A percentile compares a stretch with the other conserved stretches of the same genome.
These are phyloP conservation scores for Termitomyces sp. DNA, from an alignment of 768 basidiomycete species.

Conservation along the genomic window DNA sequence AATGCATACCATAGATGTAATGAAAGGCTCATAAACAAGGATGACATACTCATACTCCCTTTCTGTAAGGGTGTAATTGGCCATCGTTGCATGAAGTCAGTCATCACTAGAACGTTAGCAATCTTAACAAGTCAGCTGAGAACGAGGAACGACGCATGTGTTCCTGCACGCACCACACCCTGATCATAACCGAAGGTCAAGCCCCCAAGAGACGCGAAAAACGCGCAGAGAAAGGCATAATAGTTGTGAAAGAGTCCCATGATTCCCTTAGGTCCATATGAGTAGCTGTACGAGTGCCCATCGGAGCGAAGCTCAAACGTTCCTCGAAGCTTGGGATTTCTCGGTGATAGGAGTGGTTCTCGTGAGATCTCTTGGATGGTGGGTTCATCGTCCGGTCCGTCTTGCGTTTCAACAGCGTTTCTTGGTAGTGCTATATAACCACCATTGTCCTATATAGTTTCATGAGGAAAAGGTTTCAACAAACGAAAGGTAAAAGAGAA, in stretches of 20 bases:
- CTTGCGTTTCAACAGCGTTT: conserved; percentile 2
- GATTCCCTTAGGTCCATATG: conserved; percentile 69
- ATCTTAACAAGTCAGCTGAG: conserved; percentile 32
- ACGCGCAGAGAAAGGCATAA: conserved; percentile 60
- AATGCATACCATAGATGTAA: not conserved
- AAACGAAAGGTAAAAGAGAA: not conserved
- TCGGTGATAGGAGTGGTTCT: conserved; percentile 6
- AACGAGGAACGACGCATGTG: not conserved
- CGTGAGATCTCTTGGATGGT: not conserved
- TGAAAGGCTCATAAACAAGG: not conserved
- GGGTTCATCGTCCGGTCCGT: conserved; percentile 3
- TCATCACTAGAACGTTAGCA: conserved; percentile 82
- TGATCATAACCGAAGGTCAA: conserved; percentile 82
- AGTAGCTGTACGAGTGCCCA: conserved; percentile 50
- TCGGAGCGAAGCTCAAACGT: conserved; percentile 29
- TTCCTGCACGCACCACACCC: conserved; percentile 45
- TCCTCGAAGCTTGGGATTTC: conserved; percentile 16
- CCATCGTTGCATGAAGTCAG: conserved; percentile 64
- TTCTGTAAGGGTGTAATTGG: conserved; percentile 68
- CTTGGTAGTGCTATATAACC: conserved; percentile 14
- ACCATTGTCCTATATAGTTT: conserved; percentile 8
- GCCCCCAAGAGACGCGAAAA: conserved; percentile 75
- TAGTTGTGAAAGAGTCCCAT: conserved; percentile 58
- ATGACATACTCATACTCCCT: conserved; percentile 66
- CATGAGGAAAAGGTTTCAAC: not conserved